Percentiles rank a stretch among this genome's conserved stretches.
These are phyloP conservation scores for Ophiostoma himal-ulmi DNA, from an alignment of 2,329 filamentous ascomycete genomes.

Conservation along the genomic window DNA sequence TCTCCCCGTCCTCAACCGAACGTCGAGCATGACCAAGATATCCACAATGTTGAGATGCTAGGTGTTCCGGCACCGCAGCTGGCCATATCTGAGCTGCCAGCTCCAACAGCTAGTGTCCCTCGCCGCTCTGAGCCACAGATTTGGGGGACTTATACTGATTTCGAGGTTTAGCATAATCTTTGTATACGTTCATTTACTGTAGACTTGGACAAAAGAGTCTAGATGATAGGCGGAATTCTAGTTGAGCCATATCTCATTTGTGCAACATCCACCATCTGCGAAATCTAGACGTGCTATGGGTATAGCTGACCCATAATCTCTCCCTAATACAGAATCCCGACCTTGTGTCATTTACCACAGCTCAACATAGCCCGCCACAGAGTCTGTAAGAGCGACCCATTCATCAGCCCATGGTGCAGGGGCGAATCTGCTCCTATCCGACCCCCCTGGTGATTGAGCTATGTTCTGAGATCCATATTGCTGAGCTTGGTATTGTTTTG, in stretches of 20 bases:
- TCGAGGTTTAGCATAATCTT: neutral
- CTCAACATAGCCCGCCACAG: neutral
- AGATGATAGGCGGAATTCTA: neutral
- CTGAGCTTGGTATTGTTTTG: neutral
- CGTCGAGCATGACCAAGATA: neutral
- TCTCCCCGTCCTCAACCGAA: neutral
- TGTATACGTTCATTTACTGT: neutral
- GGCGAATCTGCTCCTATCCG: neutral
- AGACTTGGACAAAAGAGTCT: neutral
- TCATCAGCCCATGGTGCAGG: neutral
- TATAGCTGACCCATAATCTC: neutral
- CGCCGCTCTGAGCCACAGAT: neutral
- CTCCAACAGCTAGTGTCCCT: neutral
- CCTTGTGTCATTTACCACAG: neutral
- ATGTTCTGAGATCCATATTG: neutral
- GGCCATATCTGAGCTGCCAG: neutral
- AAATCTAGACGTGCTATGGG: neutral
- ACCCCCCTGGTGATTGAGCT: neutral
- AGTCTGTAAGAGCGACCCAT: neutral
- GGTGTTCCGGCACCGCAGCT: neutral
- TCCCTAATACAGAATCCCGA: neutral
- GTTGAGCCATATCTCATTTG: neutral
- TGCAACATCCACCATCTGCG: neutral
- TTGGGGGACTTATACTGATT: constrained; percentile 1
- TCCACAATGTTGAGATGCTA: neutral